Evolutionary conservation across 108 stramenopile genomes (phyloP), one percentile per base, ranked within the genome.

Genomic region (Cyclostephanos tholiformis): DNA sequence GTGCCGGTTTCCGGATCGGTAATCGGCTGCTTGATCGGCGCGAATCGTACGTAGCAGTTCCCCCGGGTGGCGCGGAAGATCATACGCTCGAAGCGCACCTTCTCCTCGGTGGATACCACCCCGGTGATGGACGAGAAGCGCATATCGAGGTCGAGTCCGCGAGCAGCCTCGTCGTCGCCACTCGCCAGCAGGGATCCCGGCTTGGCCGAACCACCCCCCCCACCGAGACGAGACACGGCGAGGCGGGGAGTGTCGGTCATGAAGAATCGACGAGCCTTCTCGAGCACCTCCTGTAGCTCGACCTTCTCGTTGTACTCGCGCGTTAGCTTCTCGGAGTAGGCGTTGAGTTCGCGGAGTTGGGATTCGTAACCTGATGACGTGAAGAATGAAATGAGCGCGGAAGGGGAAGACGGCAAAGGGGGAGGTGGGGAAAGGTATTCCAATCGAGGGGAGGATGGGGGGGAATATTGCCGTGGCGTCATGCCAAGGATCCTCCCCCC

Each of bases 291-390:
- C 63, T 98, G 98, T 9, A 96, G 86, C 80, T 96, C 97, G 30
- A 97, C 88, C 83, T 99, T 98, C 65, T 97, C 94, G 72, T 97
- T 97, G 96, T 98, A 99, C 72, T 99, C 97, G 16, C 69, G 77
- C 25, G 96, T 97, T 44, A 99, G 90, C 81, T 96, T 96, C 75
- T 96, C 95, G 72, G 83, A 89, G 87, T 91, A 97, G 43, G 71
- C 87, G 80, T 97, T 99, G 48, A 99, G 82, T 73, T 99, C 97
- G 35, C 78, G 70, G 38, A 99, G 88, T 76, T 98, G 96, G 30
- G 82, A 68, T 79, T 99, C 97, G 65, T 97, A 93, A 19, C 61
- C 61, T 62, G 61, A 9, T 17, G 0, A 14, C 36, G 12, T 52
- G 52, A 6, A 19, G 23, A 51, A 6, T 6, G 41, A 41, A 41